Evolutionary conservation across 768 basidiomycete genomes (phyloP).

Genomic region (Calvatia gigantea): DNA sequence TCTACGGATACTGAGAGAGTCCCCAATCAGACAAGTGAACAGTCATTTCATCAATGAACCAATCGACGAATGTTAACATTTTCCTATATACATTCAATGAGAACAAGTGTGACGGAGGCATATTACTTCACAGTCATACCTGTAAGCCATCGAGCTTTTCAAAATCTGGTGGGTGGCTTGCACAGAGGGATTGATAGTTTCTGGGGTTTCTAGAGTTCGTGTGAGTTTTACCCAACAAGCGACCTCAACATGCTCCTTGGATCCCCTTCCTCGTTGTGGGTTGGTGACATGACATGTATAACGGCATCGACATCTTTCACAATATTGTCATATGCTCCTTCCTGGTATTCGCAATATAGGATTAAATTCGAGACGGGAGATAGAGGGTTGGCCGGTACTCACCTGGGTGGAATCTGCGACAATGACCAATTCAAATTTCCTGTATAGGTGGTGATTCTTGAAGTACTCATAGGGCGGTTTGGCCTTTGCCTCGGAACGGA

Average conservation of each 20-base stretch:
- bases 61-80: too few species aligned
- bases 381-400: neutral
- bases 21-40: too few species aligned
- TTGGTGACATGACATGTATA: conserved; percentile 11
- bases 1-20: too few species aligned
- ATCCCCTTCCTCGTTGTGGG: conserved; percentile 3
- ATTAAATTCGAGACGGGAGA: neutral
- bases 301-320: conserved; percentile 13
- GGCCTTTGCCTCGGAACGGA: conserved; percentile 9
- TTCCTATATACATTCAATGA: neutral
- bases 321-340: conserved; percentile 8
- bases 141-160: neutral
- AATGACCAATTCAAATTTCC: conserved; percentile 1
- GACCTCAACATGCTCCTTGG: neutral
- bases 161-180: conserved; percentile 9
- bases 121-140: neutral
- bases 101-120: neutral
- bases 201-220: neutral
- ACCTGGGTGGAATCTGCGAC: conserved; percentile 5
- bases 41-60: too few species aligned
- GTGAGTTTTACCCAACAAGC: neutral
- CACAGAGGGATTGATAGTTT: conserved; percentile 10
- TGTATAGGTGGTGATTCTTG: neutral
- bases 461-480: neutral
- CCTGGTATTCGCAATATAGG: neutral